These are phyloP conservation scores for Scheffersomyces titani DNA, from an alignment of 1,139 yeast genomes.

Conservation along the genomic window DNA sequence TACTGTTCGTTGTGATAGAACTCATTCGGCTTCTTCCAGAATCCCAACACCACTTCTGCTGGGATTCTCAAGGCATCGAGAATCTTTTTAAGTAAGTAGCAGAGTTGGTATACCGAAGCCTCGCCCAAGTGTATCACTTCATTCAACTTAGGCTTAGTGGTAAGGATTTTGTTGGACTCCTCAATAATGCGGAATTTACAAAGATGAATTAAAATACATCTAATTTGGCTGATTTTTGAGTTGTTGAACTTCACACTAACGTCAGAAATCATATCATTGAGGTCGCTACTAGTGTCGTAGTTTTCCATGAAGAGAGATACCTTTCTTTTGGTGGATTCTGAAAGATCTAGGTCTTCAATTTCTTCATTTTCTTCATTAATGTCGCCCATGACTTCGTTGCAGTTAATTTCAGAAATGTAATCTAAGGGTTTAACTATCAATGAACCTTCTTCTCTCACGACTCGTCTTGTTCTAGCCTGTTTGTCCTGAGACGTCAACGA, in stretches of 20 bases:
- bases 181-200: slow-evolving; percentile 42
- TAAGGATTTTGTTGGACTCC: slow-evolving; percentile 38
- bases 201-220: slow-evolving; percentile 43
- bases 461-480: slow-evolving; percentile 65
- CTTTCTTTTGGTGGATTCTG: slow-evolving; percentile 21
- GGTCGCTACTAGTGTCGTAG: slow-evolving; percentile 32
- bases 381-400: slow-evolving; percentile 39
- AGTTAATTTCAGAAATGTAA: slow-evolving; percentile 52
- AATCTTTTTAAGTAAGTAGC: slow-evolving; percentile 73
- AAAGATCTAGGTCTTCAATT: slow-evolving; percentile 14
- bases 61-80: slow-evolving; percentile 71
- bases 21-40: slow-evolving; percentile 75
- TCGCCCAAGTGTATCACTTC: slow-evolving; percentile 42
- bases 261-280: slow-evolving; percentile 49
- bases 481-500: slow-evolving; percentile 72
- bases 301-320: slow-evolving; percentile 35
- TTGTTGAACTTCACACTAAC: slow-evolving; percentile 41
- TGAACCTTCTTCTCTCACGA: slow-evolving; percentile 65
- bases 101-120: slow-evolving; percentile 69
- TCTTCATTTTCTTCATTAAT: slow-evolving; percentile 15
- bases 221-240: slow-evolving; percentile 36
- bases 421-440: slow-evolving; percentile 72
- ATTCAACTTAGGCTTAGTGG: slow-evolving; percentile 40
- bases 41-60: slow-evolving; percentile 78
- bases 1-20: slow-evolving; percentile 53